Percentiles rank a stretch among this genome's conserved stretches.
phyloP scores from a whole-genome alignment of 2,329 filamentous ascomycete genomes.

The Pyrenophora graminea region DNA sequence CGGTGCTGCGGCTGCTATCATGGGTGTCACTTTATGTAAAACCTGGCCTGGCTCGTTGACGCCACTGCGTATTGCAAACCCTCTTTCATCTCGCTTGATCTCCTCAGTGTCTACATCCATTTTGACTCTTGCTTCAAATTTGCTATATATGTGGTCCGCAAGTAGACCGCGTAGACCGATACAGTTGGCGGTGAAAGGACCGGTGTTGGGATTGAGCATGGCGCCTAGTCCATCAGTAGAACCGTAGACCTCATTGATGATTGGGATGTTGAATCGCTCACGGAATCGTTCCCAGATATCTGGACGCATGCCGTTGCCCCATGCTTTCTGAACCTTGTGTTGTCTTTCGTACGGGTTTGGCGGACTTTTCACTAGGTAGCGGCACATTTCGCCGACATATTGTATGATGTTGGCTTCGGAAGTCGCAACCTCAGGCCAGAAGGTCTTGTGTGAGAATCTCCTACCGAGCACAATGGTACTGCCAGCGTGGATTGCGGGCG shows the following conservation, averaged over 20 bases:
- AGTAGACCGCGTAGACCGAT: constrained; percentile 42
- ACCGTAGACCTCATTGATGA: constrained; percentile 48
- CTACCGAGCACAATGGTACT: constrained; percentile 36
- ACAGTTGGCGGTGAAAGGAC: constrained; percentile 41
- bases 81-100: constrained; percentile 41
- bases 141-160: constrained; percentile 39
- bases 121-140: constrained; percentile 40
- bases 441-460: constrained; percentile 43
- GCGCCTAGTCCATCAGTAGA: constrained; percentile 46
- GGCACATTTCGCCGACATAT: constrained; percentile 46
- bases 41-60: constrained; percentile 44
- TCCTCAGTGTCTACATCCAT: constrained; percentile 48
- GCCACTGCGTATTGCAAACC: constrained; percentile 41
- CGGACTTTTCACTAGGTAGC: constrained; percentile 44
- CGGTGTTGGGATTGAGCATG: constrained; percentile 40
- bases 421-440: constrained; percentile 45
- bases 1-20: constrained; percentile 26
- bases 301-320: constrained; percentile 50
- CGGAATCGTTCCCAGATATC: constrained; percentile 50
- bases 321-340: constrained; percentile 42
- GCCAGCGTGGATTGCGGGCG: constrained; percentile 38
- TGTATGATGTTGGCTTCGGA: constrained; percentile 41
- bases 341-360: constrained; percentile 36
- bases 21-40: constrained; percentile 38
- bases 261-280: constrained; percentile 45